Evolutionary conservation across 768 basidiomycete species (phyloP).

Genomic region (Chalciporus pseudorubinellus): DNA sequence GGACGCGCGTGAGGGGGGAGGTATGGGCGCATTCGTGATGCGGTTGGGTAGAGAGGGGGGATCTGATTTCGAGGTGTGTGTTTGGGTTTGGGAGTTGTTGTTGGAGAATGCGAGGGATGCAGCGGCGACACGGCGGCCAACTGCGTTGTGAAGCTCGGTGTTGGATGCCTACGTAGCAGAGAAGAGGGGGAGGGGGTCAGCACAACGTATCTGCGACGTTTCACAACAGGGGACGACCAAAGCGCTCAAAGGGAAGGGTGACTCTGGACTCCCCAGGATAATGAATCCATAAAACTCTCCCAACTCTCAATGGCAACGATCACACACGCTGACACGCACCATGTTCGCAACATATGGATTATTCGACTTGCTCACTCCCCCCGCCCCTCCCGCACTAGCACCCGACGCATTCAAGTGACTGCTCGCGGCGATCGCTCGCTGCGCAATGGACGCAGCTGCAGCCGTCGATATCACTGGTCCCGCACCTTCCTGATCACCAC

Average conservation of each 20-base stretch:
- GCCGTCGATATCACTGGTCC: constrained; percentile 21
- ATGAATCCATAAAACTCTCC: no score
- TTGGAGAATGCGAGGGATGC: constrained; percentile 46
- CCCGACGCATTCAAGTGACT: no score
- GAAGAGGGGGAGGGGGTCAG: neutral
- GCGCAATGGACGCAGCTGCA: constrained; percentile 41
- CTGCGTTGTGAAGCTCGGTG: constrained; percentile 39
- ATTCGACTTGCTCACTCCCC: constrained; percentile 30
- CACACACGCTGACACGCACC: constrained; percentile 24
- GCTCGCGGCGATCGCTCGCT: constrained; percentile 44
- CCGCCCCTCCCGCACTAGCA: no score
- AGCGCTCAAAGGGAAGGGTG: no score
- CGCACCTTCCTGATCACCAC: constrained; percentile 20
- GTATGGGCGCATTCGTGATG: neutral
- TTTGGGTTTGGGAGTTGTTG: neutral
- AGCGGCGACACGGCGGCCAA: constrained; percentile 59
- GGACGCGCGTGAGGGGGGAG: constrained; percentile 23
- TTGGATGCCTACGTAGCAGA: constrained; percentile 33
- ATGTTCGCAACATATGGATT: constrained; percentile 31
- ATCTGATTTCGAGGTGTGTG: neutral
- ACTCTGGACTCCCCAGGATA: no score
- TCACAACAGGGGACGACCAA: no score
- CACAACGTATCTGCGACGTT: no score
- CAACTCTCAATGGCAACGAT: neutral
- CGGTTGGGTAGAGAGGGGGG: constrained; percentile 19